Base-by-base conservation (phyloP, 2,329 filamentous ascomycete genomes). In the Curvularia sp. region DNA sequence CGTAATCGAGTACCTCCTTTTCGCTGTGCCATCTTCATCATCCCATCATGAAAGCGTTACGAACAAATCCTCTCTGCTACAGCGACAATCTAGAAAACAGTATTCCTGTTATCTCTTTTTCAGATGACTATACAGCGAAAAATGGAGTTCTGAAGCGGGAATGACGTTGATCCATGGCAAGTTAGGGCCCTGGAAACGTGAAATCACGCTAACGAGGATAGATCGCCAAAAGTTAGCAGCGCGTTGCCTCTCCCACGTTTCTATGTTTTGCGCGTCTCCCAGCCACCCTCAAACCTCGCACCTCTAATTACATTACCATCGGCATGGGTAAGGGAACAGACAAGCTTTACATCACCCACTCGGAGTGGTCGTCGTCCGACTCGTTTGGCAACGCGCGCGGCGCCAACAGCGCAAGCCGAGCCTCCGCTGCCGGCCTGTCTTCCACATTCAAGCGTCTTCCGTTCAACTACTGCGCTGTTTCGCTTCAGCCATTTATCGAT, bases 381-480 rank as follows among this genome's bases (percentile, higher is more conserved):
- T 88, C 92, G 58, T 97, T 91, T 79, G 90, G 91, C 30, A 92
- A 93, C 66, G 93, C 88, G 74, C 89, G 89, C 55, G 87, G 87
- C 68, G 86, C 89, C 55, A 88, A 88, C 49, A 80, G 82, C 76
- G 84, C 74, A 75, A 88, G 80, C 78, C 83, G 71, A 64, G 81
- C 77, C 76, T 83, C 77, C 21, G 77, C 78, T 47, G 79, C 81
- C 2, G 85, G 86, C 64, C 64, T 73, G 15, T 60, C 71, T 18
- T 84, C 86, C 48, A 85, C 86, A 36, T 98, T 98, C 82, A 92
- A 90, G 73, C 90, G 92, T 45, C 86, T 99, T 1, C 95, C 96
- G 28, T 99, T 96, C 86, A 98, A 97, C 83, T 98, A 95, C 80
- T 99, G 95, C 85, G 92, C 95, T 61, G 89, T 96, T 38, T 96